Conservation (phyloP, 345 rosid species). For the Punica granatum region DNA sequence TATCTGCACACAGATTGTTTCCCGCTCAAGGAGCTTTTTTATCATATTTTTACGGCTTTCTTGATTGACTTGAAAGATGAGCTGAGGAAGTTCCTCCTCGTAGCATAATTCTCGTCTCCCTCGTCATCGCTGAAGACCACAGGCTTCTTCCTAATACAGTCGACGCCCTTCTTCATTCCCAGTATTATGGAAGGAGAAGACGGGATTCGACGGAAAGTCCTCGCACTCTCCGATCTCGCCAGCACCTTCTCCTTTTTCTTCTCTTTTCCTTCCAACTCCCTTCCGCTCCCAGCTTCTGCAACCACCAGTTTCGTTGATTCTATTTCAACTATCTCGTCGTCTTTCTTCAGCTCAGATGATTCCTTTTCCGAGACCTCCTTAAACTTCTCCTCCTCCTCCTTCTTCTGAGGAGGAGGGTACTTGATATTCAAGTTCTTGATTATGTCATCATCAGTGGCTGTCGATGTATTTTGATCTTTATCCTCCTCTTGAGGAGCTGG, state of each 20-base stretch:
- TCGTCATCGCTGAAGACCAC: slow-evolving; percentile 51
- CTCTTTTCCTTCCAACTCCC: slow-evolving; percentile 31
- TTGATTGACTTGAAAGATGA: slow-evolving; percentile 69
- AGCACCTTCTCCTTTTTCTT: slow-evolving; percentile 40
- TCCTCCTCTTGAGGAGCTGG: slow-evolving; percentile 24
- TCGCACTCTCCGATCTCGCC: slow-evolving; percentile 73
- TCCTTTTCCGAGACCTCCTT: slow-evolving; percentile 17
- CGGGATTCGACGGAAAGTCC: slow-evolving; percentile 68
- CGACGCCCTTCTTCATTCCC: slow-evolving; percentile 75
- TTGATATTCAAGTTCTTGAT: slow-evolving; percentile 41
- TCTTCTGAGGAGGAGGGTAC: too few relatives aligned
- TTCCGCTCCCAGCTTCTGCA: slow-evolving; percentile 18
- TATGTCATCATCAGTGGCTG: slow-evolving; percentile 47
- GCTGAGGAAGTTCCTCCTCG: slow-evolving; percentile 57
- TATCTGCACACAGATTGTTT: too few relatives aligned
- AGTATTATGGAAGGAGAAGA: slow-evolving; percentile 84
- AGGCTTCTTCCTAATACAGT: slow-evolving; percentile 77
- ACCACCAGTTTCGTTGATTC: neutral
- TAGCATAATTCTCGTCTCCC: slow-evolving; percentile 25
- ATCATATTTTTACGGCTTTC: slow-evolving; percentile 44
- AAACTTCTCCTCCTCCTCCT: slow-evolving; percentile 25
- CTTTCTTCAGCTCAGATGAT: slow-evolving; percentile 16
- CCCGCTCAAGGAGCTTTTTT: too few relatives aligned
- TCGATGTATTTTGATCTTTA: slow-evolving; percentile 17
- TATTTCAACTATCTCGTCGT: neutral